phyloP scores from a whole-genome alignment of 495 filamentous ascomycete species.

The Penicillium canescens region DNA sequence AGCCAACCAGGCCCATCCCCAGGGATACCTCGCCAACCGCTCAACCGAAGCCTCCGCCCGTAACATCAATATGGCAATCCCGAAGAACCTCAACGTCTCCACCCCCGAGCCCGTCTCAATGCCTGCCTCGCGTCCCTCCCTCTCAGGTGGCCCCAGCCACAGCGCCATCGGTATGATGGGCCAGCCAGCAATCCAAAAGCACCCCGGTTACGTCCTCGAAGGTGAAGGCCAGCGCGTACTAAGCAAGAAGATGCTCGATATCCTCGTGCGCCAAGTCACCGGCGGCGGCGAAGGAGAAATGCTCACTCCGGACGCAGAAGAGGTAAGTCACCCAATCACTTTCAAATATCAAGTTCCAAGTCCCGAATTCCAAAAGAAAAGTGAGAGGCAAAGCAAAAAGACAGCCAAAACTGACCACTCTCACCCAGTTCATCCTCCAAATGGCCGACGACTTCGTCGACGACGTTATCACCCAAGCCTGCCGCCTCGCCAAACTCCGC shows the following conservation, averaged over 20 bases:
- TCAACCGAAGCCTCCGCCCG: conserved; percentile 46
- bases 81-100: conserved; percentile 71
- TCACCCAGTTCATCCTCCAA: conserved; percentile 71
- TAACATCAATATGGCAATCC: conserved; percentile 70
- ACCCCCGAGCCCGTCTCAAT: conserved; percentile 71
- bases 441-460: conserved; percentile 96
- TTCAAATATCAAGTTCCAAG: too few relatives aligned
- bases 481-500: conserved; percentile 88
- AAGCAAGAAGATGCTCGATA: conserved; percentile 94
- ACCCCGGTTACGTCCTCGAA: conserved; percentile 79
- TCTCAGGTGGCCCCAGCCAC: conserved; percentile 71
- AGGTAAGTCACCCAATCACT: conserved; percentile 55
- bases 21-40: conserved; percentile 49
- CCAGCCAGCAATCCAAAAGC: conserved; percentile 81
- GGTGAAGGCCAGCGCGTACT: conserved; percentile 86
- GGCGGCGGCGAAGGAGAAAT: conserved; percentile 71
- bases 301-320: conserved; percentile 89
- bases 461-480: conserved; percentile 80
- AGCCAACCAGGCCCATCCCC: conserved; percentile 52
- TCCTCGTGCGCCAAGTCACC: conserved; percentile 90
- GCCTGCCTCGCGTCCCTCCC: conserved; percentile 71
- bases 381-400: background rate
- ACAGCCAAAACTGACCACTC: conserved; percentile 13
- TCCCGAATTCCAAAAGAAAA: background rate
- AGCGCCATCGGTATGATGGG: conserved; percentile 74